Percentiles rank a stretch among this genome's conserved stretches.
These are phyloP conservation scores for Harrya chromipes DNA, from an alignment of 768 basidiomycete species.

Conservation along the genomic window DNA sequence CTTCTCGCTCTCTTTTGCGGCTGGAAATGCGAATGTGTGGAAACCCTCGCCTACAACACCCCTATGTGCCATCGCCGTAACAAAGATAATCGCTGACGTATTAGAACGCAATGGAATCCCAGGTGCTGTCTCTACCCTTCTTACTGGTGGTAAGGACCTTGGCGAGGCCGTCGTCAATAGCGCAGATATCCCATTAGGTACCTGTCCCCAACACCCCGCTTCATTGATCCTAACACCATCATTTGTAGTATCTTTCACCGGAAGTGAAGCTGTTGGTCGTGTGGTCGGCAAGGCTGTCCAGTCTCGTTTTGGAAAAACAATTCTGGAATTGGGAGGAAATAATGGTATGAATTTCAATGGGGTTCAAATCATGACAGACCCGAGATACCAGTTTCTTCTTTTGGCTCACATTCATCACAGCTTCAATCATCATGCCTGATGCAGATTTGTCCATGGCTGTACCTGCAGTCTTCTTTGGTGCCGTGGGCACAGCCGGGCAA, in stretches of 20 bases:
- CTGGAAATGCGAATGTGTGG: conserved; percentile 94
- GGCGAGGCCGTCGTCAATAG: conserved; percentile 80
- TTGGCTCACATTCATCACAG: conserved; percentile 39
- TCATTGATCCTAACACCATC: conserved; percentile 1
- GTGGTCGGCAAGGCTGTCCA: conserved; percentile 87
- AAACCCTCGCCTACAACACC: conserved; percentile 92
- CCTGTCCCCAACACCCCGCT: conserved; percentile 8
- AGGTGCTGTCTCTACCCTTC: conserved; percentile 78
- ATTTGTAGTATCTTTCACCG: conserved; percentile 85
- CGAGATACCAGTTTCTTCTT: conserved; percentile 18
- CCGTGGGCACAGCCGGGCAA: conserved; percentile 75
- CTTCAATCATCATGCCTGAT: conserved; percentile 90
- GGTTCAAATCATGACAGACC: conserved; percentile 16
- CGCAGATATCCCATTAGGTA: conserved; percentile 74
- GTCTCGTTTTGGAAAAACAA: conserved; percentile 83
- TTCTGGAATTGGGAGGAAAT: conserved; percentile 93
- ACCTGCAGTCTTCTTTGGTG: conserved; percentile 89
- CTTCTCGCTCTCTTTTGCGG: conserved; percentile 79
- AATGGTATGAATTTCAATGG: conserved; percentile 57
- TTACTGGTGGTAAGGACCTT: conserved; percentile 78
- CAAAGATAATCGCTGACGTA: conserved; percentile 76
- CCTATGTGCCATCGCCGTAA: conserved; percentile 87
- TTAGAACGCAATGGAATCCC: conserved; percentile 81
- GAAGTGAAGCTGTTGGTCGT: conserved; percentile 84
- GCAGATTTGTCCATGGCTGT: conserved; percentile 89